Percentiles rank a stretch among this genome's conserved stretches.
These are phyloP conservation scores for Stropharia rugosoannulata DNA, from an alignment of 768 basidiomycete genomes.

Conservation along the genomic window DNA sequence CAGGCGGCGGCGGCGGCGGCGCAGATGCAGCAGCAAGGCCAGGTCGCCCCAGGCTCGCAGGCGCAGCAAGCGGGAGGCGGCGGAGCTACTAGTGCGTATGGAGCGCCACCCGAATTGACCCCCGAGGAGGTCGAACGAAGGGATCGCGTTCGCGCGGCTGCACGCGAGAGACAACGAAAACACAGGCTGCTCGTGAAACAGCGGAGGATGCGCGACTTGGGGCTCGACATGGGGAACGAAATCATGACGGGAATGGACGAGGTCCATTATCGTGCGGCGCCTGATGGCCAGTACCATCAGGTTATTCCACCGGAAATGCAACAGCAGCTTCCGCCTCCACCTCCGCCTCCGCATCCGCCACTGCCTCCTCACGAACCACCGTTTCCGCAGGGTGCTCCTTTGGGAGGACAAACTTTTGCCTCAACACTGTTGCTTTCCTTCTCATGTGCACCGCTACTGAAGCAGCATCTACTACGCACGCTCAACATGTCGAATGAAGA, in stretches of 20 bases:
- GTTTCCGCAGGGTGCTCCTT: slow-evolving; percentile 55
- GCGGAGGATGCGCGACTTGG: slow-evolving; percentile 79
- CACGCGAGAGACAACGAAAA: slow-evolving; percentile 80
- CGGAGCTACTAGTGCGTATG: slow-evolving; percentile 8
- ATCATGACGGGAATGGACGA: slow-evolving; percentile 65
- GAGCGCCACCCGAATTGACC: slow-evolving; percentile 31
- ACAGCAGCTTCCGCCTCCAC: slow-evolving; percentile 24
- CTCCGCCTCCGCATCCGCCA: slow-evolving; percentile 33
- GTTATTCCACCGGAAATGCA: slow-evolving; percentile 39
- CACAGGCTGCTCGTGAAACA: slow-evolving; percentile 79
- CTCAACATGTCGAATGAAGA: slow-evolving; percentile 79
- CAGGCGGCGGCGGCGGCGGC: no score
- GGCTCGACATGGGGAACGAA: slow-evolving; percentile 79
- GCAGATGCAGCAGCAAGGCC: slow-evolving; percentile 13
- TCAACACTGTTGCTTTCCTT: slow-evolving; percentile 76
- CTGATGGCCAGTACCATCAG: slow-evolving; percentile 44
- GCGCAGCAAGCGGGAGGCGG: slow-evolving; percentile 14
- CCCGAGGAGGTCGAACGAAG: slow-evolving; percentile 67
- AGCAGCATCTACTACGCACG: slow-evolving; percentile 71
- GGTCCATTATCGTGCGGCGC: slow-evolving; percentile 58
- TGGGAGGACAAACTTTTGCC: slow-evolving; percentile 77
- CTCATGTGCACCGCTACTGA: slow-evolving; percentile 70
- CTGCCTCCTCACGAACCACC: slow-evolving; percentile 50
- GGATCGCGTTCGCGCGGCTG: slow-evolving; percentile 73
- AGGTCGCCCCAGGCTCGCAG: slow-evolving; percentile 17